Evolutionary conservation across 139 green algal species (phyloP), one percentile per base, ranked within the genome.

Genomic region (Pseudopediastrum boryanum): DNA sequence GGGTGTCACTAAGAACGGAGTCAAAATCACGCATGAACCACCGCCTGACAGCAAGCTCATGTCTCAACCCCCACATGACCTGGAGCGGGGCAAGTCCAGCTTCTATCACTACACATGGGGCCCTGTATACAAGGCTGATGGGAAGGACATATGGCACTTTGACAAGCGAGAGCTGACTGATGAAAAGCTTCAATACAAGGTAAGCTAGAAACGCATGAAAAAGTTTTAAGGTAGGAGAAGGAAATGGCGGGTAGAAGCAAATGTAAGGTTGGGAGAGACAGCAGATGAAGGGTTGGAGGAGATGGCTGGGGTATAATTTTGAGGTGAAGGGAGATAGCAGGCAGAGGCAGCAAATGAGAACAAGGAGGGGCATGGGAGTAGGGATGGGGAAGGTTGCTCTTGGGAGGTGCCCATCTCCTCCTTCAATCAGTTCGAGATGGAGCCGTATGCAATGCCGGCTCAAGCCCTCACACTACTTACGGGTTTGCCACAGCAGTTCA

Each of bases 31-130:
- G 16, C 69, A 92, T 33, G 48, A 85, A 13, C 70, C 77, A n/a
- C 78, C 85, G 21, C 85, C 86, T 1, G 21, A 80, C 2, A 93
- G 80, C 77, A 68, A 35, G 23, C 83, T 97, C 23, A 95, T 96
- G 27, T 79, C 82, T 38, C 94, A 98, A 85, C 93, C 93, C n/a
- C 95, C 95, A 0, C 85, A 89, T 2, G 94, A 99, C 82, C 43
- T 19, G 33, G 21, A 7, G 10, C 61, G 94, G 5, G 93, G 90
- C 21, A 41, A 85, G 0, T 93, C 94, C 0, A 86, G 87, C 35
- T 87, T 97, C 80, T 90, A 87, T 51, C 94, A 98, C 82, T 98
- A 98, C 87, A 98, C 94, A 0, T 97, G 93, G 93, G 91, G 89
- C 2, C 79, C 83, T 3, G 73, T 87, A 27, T 90, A 87, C 79